Base-by-base conservation (phyloP, 2,329 filamentous ascomycete genomes). In the Arthroderma sp. region DNA sequence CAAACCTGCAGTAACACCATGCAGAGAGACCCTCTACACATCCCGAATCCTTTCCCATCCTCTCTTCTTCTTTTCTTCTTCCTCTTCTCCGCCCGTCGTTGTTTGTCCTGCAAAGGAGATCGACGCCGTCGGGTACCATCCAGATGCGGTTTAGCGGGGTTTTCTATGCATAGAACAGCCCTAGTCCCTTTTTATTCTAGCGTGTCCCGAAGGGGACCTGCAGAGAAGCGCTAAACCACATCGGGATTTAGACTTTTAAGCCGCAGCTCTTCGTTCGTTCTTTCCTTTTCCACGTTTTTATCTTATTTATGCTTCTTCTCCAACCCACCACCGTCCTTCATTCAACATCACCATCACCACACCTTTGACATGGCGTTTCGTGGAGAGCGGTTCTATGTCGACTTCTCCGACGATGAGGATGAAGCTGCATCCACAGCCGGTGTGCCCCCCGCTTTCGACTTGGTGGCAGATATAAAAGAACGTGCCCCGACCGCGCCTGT, bases 401-500 rank as follows among this genome's bases (percentile, higher is more conserved):
- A 80, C 54, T 64, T 82, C 29, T 75, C 75, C 31, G 72, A 73
- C 31, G 71, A 72, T 43, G 67, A 69, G 28, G 60, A 68, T 33
- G 59, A 66, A 29, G 60, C 65, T 31, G 42, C 46, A n/a, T 42
- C 44, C 45, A 50, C 43, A 45, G 46, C 31, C 55, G 51, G 47
- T 55, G 29, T 51, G 38, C 47, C 57, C 47, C 45, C 59, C 36
- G 46, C 60, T 40, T 52, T 61, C 50, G 56, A 50, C 28, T 70
- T 82, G 36, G 70, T 93, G 37, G 75, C 75, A 45, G 88, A 95
- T 53, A 78, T 96, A 50, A 74, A 83, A 55, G 89, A 96, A 67
- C 82, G 84, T 50, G 73, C 78, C 38, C 64, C 75, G 28, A 63
- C 69, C 9, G 63, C 70, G 9, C 55, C 61, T 38, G 27, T 46